Percentiles rank a stretch among this genome's conserved stretches.
Evolutionary conservation across 73 alveolate genomes (phyloP).

Genomic region (Effrenium voratum): DNA sequence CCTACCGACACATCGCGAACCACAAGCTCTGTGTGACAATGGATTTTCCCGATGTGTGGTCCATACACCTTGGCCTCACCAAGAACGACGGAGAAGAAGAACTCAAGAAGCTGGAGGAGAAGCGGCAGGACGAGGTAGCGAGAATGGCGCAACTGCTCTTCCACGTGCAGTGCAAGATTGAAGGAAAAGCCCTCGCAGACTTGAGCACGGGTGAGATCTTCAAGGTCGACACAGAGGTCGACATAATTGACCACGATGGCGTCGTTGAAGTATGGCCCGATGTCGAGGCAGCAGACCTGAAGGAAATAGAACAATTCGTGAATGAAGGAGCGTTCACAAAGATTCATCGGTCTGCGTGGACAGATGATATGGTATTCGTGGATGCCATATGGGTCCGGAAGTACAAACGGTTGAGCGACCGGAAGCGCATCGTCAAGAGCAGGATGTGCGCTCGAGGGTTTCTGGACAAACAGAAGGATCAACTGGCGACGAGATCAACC

Average conservation of each 20-base stretch:
- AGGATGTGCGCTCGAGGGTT: not conserved
- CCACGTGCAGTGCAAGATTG: not conserved
- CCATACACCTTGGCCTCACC: not conserved
- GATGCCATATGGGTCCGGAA: not conserved
- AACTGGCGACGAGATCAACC: not conserved
- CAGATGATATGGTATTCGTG: not conserved
- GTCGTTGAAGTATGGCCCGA: not conserved
- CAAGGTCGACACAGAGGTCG: not conserved
- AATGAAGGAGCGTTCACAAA: not conserved
- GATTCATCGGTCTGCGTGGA: not conserved
- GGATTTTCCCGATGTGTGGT: not conserved
- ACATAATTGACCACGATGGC: not conserved
- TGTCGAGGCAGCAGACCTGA: not conserved
- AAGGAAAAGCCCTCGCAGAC: not conserved
- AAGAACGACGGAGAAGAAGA: not conserved
- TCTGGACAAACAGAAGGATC: not conserved
- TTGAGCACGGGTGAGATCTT: not conserved
- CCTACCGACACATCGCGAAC: not conserved
- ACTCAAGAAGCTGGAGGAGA: not conserved
- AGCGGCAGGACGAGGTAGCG: not conserved
- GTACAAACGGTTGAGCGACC: not conserved
- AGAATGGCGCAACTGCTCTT: not conserved
- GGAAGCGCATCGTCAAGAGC: not conserved
- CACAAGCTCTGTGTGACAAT: not conserved
- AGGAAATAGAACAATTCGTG: not conserved